These are phyloP conservation scores for Trichosporon inkin DNA, from an alignment of 1,284 basidiomycete species.

Conservation along the genomic window DNA sequence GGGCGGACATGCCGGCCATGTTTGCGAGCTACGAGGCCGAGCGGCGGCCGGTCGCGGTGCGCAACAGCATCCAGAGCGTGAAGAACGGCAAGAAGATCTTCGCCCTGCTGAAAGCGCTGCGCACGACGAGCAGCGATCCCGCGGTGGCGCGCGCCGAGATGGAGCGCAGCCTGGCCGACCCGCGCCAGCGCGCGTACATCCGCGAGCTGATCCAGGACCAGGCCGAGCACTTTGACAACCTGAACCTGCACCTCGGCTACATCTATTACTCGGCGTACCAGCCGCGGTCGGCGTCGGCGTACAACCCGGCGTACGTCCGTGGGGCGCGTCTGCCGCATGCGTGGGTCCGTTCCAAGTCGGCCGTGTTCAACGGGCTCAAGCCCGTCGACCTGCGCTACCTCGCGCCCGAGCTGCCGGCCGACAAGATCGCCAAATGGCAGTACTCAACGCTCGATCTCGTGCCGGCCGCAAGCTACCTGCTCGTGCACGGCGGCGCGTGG, in stretches of 20 bases:
- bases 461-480: constrained; percentile 12
- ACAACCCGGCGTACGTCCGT: constrained; percentile 20
- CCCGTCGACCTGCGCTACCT: constrained; percentile 27
- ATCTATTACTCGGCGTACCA: constrained; percentile 25
- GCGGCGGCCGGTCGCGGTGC: constrained; percentile 28
- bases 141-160: constrained; percentile 20
- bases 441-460: constrained; percentile 25
- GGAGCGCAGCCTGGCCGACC: constrained; percentile 23
- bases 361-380: constrained; percentile 6
- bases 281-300: constrained; percentile 16
- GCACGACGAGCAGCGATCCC: constrained; percentile 23
- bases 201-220: constrained; percentile 24
- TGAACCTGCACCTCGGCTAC: constrained; percentile 30
- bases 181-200: constrained; percentile 19
- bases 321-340: constrained; percentile 27
- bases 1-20: constrained; percentile 15
- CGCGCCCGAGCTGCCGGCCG: constrained; percentile 15
- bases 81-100: constrained; percentile 30
- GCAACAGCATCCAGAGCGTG: constrained; percentile 27
- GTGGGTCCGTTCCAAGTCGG: constrained; percentile 20
- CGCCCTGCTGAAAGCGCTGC: constrained; percentile 27
- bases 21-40: constrained; percentile 26
- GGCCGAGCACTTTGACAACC: constrained; percentile 30
- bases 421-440: constrained; percentile 20
- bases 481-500: constrained; percentile 22